Conservation (phyloP, 371 early-diverging fungal genomes). For the Mortierella sp. region DNA sequence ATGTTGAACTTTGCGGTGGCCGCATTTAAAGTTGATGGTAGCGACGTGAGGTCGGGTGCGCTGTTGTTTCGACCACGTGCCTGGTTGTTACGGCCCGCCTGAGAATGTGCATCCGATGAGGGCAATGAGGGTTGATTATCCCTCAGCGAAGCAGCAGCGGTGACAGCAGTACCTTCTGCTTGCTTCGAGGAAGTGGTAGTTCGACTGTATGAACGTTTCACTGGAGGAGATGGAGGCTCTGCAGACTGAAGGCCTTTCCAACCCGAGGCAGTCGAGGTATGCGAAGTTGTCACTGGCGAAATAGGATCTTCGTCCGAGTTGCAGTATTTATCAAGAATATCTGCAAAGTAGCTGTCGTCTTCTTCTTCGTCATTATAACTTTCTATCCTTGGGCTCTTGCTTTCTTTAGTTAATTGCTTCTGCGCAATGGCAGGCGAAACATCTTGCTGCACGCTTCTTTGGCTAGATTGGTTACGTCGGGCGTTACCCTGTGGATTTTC, state of each 20-base stretch:
- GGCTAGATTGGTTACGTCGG: constrained; percentile 13
- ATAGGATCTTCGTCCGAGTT: constrained; percentile 27
- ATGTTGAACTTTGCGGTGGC: constrained; percentile 34
- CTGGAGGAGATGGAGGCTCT: constrained; percentile 28
- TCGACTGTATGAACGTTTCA: constrained; percentile 8
- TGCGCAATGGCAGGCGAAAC: neutral
- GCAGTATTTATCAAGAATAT: constrained; percentile 44
- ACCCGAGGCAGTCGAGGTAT: constrained; percentile 3
- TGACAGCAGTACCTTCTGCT: constrained; percentile 3
- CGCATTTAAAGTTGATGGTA: constrained; percentile 18
- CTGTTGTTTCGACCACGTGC: constrained; percentile 16
- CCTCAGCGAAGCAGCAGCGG: neutral
- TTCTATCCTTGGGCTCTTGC: neutral
- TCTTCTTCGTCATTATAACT: constrained; percentile 12
- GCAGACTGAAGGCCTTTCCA: constrained; percentile 17
- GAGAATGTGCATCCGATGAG: neutral
- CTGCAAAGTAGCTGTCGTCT: constrained; percentile 35
- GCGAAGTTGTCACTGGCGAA: constrained; percentile 7
- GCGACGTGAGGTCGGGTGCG: constrained; percentile 6
- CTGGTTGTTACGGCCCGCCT: neutral
- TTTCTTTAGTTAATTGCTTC: neutral
- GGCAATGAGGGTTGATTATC: neutral
- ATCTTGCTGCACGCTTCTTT: constrained; percentile 10
- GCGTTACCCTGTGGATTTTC: constrained; percentile 19
- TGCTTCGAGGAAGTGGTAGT: constrained; percentile 8